A percentile compares a stretch with the other conserved stretches of the same genome.
phyloP scores from a whole-genome alignment of 495 filamentous ascomycete genomes.

The Neurospora sublineolata region DNA sequence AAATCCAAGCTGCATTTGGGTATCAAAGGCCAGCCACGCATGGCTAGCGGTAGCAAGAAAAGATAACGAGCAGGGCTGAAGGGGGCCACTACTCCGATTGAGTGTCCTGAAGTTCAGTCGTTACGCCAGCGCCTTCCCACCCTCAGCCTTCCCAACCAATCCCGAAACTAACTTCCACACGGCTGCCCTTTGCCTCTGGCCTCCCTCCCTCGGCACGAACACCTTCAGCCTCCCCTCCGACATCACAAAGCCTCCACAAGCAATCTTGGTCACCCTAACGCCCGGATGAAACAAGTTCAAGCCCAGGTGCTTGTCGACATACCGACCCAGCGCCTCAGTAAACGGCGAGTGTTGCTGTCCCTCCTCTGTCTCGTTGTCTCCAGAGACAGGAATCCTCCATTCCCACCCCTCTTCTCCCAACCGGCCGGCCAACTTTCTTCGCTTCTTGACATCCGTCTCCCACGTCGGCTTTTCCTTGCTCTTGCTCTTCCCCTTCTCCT shows the following conservation, averaged over 20 bases:
- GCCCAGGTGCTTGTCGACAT: slow-evolving; percentile 28
- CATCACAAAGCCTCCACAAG: slow-evolving; percentile 35
- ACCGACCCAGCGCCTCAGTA: slow-evolving; percentile 29
- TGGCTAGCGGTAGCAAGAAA: not conserved
- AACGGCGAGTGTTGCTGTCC: slow-evolving; percentile 22
- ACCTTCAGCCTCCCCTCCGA: slow-evolving; percentile 34
- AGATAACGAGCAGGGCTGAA: not conserved
- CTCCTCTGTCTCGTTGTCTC: not conserved
- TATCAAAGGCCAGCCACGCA: not conserved
- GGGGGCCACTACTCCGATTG: accelerated
- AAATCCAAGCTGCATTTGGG: not conserved
- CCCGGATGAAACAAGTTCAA: slow-evolving; percentile 35
- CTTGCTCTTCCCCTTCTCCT: slow-evolving; percentile 2
- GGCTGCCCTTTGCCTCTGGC: not conserved
- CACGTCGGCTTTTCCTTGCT: slow-evolving; percentile 5
- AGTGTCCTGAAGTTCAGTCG: not conserved
- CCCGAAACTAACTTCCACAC: slow-evolving; percentile 8
- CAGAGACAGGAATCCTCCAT: slow-evolving; percentile 17
- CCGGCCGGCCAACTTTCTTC: slow-evolving; percentile 26
- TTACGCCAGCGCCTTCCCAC: not conserved
- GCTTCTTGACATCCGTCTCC: slow-evolving; percentile 18
- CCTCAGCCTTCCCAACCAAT: slow-evolving; percentile 11
- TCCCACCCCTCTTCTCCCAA: slow-evolving; percentile 36
- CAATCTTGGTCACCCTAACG: slow-evolving; percentile 30
- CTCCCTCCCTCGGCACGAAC: slow-evolving; percentile 15